Evolutionary conservation across 2,329 filamentous ascomycete species (phyloP).

Genomic region (Xylaria digitata): DNA sequence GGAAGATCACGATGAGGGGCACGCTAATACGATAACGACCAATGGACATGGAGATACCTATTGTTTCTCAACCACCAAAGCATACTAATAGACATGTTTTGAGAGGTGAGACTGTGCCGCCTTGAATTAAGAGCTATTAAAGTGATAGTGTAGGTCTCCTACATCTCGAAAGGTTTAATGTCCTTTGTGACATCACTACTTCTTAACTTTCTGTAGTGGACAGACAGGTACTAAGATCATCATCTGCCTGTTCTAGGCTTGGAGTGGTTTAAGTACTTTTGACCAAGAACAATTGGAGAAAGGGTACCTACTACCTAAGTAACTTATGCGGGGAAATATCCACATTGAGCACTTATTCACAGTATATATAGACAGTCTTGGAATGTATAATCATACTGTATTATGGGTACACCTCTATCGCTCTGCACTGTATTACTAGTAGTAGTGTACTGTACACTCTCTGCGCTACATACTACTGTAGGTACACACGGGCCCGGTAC

Average conservation of each 20-base stretch:
- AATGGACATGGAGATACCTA: background rate
- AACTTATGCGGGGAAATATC: constrained; percentile 14
- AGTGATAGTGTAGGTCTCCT: background rate
- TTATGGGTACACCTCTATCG: too few species aligned
- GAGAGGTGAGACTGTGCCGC: background rate
- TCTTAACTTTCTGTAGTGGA: background rate
- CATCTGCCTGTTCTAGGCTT: constrained; percentile 12
- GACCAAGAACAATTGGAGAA: constrained; percentile 7
- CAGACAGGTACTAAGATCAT: background rate
- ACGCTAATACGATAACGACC: constrained; percentile 26
- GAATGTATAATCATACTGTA: too few species aligned
- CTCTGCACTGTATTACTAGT: too few species aligned
- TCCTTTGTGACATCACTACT: constrained; percentile 18
- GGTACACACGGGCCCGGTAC: too few species aligned
- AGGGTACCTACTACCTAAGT: background rate
- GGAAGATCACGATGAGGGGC: constrained; percentile 33
- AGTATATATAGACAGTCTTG: too few species aligned
- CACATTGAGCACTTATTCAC: background rate
- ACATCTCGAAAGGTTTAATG: background rate
- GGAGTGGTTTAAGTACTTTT: constrained; percentile 20
- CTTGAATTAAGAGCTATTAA: background rate
- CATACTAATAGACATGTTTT: background rate
- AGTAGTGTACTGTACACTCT: too few species aligned
- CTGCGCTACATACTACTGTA: too few species aligned
- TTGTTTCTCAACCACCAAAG: background rate